Percentiles rank a stretch among this genome's conserved stretches.
These are phyloP conservation scores for Alternaria gansuensis DNA, from an alignment of 2,329 filamentous ascomycete species.

Conservation along the genomic window DNA sequence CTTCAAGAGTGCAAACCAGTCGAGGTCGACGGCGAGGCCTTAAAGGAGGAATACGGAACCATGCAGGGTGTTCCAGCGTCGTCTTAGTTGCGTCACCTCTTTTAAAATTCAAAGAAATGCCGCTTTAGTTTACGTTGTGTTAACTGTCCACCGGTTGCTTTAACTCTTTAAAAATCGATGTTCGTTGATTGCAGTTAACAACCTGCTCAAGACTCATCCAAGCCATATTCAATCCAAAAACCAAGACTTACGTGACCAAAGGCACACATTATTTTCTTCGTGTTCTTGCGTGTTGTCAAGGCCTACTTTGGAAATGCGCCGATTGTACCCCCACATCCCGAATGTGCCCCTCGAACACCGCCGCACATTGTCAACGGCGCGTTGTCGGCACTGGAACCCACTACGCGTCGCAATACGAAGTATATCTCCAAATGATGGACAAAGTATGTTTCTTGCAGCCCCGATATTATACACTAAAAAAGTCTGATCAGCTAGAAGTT, in stretches of 20 bases:
- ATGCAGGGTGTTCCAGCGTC: constrained; percentile 46
- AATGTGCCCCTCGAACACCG: constrained; percentile 21
- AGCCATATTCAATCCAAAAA: background rate
- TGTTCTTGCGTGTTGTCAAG: background rate
- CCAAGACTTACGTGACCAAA: background rate
- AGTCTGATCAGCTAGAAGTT: constrained; percentile 42
- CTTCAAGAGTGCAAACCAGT: constrained; percentile 43
- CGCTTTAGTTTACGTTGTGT: background rate
- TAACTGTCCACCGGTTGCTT: no score
- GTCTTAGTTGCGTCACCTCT: constrained; percentile 21
- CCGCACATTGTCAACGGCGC: constrained; percentile 11
- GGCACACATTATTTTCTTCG: background rate
- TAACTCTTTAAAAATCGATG: background rate
- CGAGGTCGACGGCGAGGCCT: constrained; percentile 33
- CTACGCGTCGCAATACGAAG: constrained; percentile 18
- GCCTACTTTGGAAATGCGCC: background rate
- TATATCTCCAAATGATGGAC: constrained; percentile 30
- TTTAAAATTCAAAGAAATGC: background rate
- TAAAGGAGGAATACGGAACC: constrained; percentile 43
- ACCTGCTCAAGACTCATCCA: background rate
- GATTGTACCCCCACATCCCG: constrained; percentile 33
- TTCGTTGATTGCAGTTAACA: background rate
- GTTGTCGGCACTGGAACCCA: constrained; percentile 19
- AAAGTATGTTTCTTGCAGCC: background rate
- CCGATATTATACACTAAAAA: constrained; percentile 18